Conservation (phyloP, 306 rosid genomes). For the Urtica urens region DNA sequence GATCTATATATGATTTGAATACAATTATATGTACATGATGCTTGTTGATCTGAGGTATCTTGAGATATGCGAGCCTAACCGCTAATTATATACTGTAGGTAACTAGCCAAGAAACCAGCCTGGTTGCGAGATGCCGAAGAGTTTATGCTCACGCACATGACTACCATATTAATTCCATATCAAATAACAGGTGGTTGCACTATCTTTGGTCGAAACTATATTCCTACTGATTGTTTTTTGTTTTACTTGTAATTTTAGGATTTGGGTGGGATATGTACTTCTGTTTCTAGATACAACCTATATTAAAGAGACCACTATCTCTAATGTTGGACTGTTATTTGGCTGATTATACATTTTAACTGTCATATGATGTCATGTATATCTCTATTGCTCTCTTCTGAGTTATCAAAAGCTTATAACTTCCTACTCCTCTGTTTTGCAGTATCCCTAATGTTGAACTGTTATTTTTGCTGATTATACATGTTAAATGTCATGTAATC, state of each 20-base stretch:
- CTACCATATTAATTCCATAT: constrained; percentile 95
- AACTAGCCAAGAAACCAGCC: constrained; percentile 74
- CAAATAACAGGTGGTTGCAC: constrained; percentile 78
- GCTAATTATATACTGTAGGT: constrained; percentile 40
- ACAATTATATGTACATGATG: neutral
- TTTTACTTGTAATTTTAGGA: neutral
- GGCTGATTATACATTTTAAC: neutral
- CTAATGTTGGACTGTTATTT: neutral
- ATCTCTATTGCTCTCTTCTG: neutral
- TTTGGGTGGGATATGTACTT: too few species aligned
- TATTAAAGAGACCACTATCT: too few species aligned
- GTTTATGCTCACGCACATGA: constrained; percentile 99
- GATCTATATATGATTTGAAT: neutral
- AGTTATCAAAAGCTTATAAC: constrained; percentile 7
- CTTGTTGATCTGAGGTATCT: constrained; percentile 10
- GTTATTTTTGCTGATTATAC: too few species aligned
- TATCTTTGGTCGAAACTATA: neutral
- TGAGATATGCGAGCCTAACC: constrained; percentile 22
- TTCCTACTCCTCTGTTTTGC: too few species aligned
- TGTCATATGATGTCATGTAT: neutral
- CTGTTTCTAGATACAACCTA: too few species aligned
- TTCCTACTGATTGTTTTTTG: too few species aligned
- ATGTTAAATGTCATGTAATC: too few species aligned
- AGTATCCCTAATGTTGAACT: too few species aligned
- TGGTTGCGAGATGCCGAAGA: constrained; percentile 87